These are phyloP conservation scores for Tylopilus vinaceipallidus DNA, from an alignment of 768 basidiomycete genomes.

Conservation along the genomic window DNA sequence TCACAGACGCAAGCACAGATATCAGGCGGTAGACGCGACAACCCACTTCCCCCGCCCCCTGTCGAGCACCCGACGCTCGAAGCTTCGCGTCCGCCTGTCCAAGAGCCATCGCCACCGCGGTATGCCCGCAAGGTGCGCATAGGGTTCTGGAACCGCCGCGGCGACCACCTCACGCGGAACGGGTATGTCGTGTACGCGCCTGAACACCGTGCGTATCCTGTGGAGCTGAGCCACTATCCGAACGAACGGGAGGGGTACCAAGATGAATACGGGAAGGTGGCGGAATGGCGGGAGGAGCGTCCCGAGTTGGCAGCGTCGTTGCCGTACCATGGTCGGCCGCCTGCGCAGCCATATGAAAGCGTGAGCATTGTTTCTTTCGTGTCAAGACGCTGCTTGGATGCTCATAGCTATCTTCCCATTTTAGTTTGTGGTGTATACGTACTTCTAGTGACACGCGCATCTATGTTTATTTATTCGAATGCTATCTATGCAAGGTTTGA, in stretches of 20 bases:
- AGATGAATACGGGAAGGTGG: constrained; percentile 48
- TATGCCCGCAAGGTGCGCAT: constrained; percentile 40
- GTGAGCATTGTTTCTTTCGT: constrained; percentile 32
- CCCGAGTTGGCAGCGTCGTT: constrained; percentile 63
- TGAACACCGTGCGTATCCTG: constrained; percentile 49
- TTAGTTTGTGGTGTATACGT: constrained; percentile 44
- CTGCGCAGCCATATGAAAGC: constrained; percentile 54
- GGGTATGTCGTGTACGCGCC: constrained; percentile 70
- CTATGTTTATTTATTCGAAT: constrained; percentile 20
- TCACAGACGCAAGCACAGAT: neutral
- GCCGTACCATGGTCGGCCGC: constrained; percentile 53
- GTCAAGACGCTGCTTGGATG: neutral
- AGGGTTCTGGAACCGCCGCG: constrained; percentile 75
- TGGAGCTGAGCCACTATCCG: constrained; percentile 61
- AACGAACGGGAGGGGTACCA: constrained; percentile 50
- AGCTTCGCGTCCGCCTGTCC: constrained; percentile 26
- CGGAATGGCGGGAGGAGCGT: constrained; percentile 40
- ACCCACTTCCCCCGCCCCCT: constrained; percentile 32
- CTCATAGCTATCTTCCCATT: neutral
- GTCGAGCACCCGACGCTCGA: constrained; percentile 24
- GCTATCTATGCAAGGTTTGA: constrained; percentile 9
- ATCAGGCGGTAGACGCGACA: constrained; percentile 15
- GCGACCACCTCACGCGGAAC: constrained; percentile 60
- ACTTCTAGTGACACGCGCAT: constrained; percentile 19
- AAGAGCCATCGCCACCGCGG: constrained; percentile 30